Base-by-base conservation (phyloP, 768 basidiomycete species). In the Sutorius australiensis region DNA sequence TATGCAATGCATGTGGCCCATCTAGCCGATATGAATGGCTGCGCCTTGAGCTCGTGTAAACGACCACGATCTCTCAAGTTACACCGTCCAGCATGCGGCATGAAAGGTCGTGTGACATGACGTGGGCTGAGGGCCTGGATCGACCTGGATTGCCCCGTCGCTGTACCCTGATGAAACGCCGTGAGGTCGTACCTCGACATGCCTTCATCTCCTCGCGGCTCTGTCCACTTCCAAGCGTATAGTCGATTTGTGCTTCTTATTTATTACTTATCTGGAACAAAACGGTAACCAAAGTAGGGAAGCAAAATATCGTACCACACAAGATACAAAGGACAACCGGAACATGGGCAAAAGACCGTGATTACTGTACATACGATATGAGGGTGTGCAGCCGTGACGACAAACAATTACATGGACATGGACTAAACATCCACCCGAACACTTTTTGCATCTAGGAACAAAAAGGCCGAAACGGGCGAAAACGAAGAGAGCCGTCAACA, bases 361-460 rank as follows among this genome's bases (percentile, higher is more conserved):
- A 34, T 50, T 51, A 51, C 42, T 39, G 16, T 54, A 59, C 57
- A 56, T 46, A 38, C 30, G 30, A 51, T 44, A 45, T 47, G n/a
- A 49, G 39, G 39, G 59, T 44, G 38, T 5, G 46, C 0, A 37
- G 36, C n/a, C 33, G 33, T 34, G 31, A 46, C 39, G 50, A 52
- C 50, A 45, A 41, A 47, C 32, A 1, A 33, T 33, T 56, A 54
- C 54, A 53, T n/a, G 28, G n/a, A 42, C 37, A 28, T 38, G 27
- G 50, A 37, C 28, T 13, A 42, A 50, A 40, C 21, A 44, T 48
- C 42, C 30, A 46, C 41, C 16, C 12, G 45, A 19, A 36, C 13
- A 6, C 30, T 24, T 34, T 12, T 8, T 10, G n/a, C 45, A 28
- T 19, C 50, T 38, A 8, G 14, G 31, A 16, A 7, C 45, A 12